phyloP scores from a whole-genome alignment of 2,329 filamentous ascomycete species.

The Hypoxylon sp. region DNA sequence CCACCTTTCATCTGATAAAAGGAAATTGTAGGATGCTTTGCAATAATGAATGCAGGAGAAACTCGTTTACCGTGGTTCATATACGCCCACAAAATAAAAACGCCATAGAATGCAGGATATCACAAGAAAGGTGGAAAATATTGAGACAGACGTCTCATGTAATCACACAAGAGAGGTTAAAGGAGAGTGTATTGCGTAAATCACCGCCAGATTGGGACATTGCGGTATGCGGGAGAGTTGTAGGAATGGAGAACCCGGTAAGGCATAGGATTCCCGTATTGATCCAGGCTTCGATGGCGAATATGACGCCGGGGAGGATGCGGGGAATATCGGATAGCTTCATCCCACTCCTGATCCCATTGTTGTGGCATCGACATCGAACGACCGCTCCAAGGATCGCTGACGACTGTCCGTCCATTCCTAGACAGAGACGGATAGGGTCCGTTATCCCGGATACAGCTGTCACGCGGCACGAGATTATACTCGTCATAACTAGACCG shows the following conservation, averaged over 20 bases:
- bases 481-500: constrained; percentile 48
- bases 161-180: constrained; percentile 1
- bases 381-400: constrained; percentile 49
- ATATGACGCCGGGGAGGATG: constrained; percentile 55
- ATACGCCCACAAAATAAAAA: constrained; percentile 30
- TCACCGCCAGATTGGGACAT: constrained; percentile 69
- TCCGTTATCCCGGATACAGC: constrained; percentile 43
- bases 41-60: constrained; percentile 27
- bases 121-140: constrained; percentile 23
- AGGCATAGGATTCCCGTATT: constrained; percentile 53
- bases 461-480: constrained; percentile 36
- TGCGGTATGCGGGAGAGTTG: constrained; percentile 68
- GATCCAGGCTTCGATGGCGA: constrained; percentile 57
- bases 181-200: neutral
- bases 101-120: constrained; percentile 44
- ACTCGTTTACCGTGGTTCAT: constrained; percentile 8
- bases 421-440: constrained; percentile 44
- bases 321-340: constrained; percentile 52
- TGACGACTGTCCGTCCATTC: constrained; percentile 44
- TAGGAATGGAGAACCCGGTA: constrained; percentile 70
- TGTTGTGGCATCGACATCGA: constrained; percentile 40
- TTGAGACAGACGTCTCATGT: constrained; percentile 3
- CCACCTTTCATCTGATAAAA: constrained; percentile 11
- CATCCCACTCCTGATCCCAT: constrained; percentile 49
- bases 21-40: constrained; percentile 19